phyloP scores from a whole-genome alignment of 2,329 filamentous ascomycete genomes.

The Sporothrix globosa region DNA sequence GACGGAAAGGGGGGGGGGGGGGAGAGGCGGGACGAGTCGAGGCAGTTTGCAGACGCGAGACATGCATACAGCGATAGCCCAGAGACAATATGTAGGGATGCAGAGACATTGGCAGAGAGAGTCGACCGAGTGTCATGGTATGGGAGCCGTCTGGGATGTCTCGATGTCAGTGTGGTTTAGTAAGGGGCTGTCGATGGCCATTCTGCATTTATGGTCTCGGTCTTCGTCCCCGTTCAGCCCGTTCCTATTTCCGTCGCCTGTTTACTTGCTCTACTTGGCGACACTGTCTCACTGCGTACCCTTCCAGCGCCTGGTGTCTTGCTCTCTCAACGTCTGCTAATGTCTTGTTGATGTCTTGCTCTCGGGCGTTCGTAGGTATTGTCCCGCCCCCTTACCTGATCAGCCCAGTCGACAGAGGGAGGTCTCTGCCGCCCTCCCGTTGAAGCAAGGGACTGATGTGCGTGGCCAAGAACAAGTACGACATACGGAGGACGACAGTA shows the following conservation, averaged over 20 bases:
- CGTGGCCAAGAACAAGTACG: not conserved
- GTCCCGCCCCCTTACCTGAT: not conserved
- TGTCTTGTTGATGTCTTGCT: not conserved
- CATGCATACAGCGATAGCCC: not conserved
- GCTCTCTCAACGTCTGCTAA: no score
- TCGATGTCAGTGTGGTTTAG: no score
- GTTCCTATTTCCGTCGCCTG: not conserved
- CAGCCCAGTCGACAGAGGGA: constrained; percentile 2
- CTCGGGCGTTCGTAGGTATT: no score
- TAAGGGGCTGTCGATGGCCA: not conserved
- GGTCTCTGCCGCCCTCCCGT: not conserved
- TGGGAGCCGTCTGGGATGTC: not conserved
- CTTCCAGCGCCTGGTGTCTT: not conserved
- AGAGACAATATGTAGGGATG: constrained; percentile 8
- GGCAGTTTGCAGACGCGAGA: constrained; percentile 7
- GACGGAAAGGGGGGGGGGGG: no score
- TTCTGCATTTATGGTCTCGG: not conserved
- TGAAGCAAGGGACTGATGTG: constrained; percentile 8
- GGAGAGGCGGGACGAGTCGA: not conserved
- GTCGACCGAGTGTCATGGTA: not conserved
- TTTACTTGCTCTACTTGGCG: constrained; percentile 4
- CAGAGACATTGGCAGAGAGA: not conserved
- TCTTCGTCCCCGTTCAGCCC: not conserved
- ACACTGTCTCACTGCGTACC: not conserved
- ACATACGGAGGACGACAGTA: no score